phyloP scores from a whole-genome alignment of 208 protist species.

The Crithidia mellificae region DNA sequence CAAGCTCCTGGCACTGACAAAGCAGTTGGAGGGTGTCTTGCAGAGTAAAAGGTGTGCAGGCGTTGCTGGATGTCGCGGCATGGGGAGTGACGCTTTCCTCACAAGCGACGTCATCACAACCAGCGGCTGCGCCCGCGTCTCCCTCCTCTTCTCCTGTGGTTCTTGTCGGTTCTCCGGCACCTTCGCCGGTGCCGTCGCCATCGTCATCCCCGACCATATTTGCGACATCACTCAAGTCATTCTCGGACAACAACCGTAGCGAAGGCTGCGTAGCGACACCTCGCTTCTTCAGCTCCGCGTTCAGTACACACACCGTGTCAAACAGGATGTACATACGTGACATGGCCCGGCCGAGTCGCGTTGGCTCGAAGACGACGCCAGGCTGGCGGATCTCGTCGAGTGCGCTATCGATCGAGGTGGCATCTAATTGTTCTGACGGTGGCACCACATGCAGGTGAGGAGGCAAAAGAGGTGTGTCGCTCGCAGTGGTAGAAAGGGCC shows the following conservation, averaged over 20 bases:
- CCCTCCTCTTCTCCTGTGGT: background rate
- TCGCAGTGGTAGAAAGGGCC: background rate
- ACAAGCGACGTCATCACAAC: too few species aligned
- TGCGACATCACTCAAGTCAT: too few species aligned
- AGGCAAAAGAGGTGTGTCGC: too few species aligned
- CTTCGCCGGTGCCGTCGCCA: background rate
- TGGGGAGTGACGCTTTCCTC: too few species aligned
- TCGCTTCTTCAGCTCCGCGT: slow-evolving; percentile 28
- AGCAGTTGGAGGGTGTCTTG: slow-evolving; percentile 52
- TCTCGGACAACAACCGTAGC: too few species aligned
- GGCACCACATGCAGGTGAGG: too few species aligned
- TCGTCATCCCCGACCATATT: too few species aligned
- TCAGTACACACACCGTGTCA: slow-evolving; percentile 71
- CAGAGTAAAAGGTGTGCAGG: slow-evolving; percentile 14
- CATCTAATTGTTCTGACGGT: background rate
- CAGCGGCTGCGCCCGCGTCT: too few species aligned
- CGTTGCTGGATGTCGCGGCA: background rate
- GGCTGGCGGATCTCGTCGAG: background rate
- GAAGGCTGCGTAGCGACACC: too few species aligned
- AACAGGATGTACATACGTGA: slow-evolving; percentile 84
- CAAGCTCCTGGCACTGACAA: slow-evolving; percentile 66
- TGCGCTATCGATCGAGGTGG: background rate
- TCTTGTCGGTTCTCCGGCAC: background rate
- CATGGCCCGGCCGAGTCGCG: slow-evolving; percentile 46
- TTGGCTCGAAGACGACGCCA: slow-evolving; percentile 19